These are phyloP conservation scores for Emiliania huxleyi DNA, from an alignment of 78 protist genomes.

Conservation along the genomic window DNA sequence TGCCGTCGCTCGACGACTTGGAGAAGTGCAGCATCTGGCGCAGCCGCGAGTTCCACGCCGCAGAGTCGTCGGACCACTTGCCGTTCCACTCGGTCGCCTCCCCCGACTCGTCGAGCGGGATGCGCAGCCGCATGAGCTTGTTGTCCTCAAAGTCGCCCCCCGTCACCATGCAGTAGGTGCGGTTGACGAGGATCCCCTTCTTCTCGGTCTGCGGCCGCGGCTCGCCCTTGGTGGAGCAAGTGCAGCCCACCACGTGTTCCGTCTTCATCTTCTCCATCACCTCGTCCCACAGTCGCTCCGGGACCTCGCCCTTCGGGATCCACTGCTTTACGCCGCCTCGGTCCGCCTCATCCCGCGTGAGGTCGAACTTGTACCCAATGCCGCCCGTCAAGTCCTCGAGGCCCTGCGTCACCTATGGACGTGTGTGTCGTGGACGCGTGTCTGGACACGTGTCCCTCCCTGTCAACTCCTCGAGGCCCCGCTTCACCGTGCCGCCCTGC, in stretches of 20 bases:
- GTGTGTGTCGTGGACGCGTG: too few species aligned
- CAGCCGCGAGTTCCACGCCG: neutral
- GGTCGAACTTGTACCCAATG: neutral
- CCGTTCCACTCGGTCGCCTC: neutral
- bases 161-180: neutral
- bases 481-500: conserved; percentile 12
- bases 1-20: neutral
- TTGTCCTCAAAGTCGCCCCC: neutral
- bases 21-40: conserved; percentile 8
- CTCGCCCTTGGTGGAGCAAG: neutral
- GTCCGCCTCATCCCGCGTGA: neutral
- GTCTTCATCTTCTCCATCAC: conserved; percentile 5
- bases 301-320: neutral
- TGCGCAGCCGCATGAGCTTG: neutral
- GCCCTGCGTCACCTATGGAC: too few species aligned
- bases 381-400: conserved; percentile 22
- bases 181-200: neutral
- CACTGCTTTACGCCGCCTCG: neutral
- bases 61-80: neutral
- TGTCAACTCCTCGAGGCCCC: neutral
- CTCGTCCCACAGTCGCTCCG: neutral
- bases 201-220: neutral
- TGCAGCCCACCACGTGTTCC: neutral
- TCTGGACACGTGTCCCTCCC: too few species aligned
- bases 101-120: neutral